These are phyloP conservation scores for Cladosporium sp. DNA, from an alignment of 2,329 filamentous ascomycete species.

Conservation along the genomic window DNA sequence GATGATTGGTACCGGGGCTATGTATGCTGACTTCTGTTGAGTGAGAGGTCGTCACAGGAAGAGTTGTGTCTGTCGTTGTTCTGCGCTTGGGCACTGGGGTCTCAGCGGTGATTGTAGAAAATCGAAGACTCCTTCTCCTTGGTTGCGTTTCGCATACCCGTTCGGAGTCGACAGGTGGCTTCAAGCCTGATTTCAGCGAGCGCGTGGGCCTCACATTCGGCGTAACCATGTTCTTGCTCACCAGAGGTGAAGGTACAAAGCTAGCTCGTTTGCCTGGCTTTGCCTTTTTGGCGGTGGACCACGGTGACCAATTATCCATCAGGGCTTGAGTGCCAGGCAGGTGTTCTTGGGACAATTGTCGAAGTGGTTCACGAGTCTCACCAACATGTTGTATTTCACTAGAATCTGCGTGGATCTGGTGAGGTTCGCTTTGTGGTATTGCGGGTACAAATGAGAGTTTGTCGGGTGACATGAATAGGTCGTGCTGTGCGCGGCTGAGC, in stretches of 20 bases:
- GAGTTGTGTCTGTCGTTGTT: neutral
- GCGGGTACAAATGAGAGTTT: conserved; percentile 25
- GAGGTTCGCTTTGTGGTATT: conserved; percentile 29
- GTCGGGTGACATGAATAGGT: conserved; percentile 27
- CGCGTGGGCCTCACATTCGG: neutral
- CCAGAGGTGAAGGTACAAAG: neutral
- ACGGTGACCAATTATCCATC: conserved; percentile 37
- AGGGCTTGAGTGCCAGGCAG: conserved; percentile 43
- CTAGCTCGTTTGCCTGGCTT: conserved; percentile 13
- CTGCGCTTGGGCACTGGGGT: conserved; percentile 5
- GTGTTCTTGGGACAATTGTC: conserved; percentile 21
- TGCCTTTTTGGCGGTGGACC: conserved; percentile 40
- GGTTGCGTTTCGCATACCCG: conserved; percentile 1
- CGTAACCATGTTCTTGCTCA: neutral
- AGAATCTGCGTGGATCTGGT: conserved; percentile 10
- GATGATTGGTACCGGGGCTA: neutral
- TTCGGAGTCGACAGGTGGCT: neutral
- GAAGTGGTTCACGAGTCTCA: conserved; percentile 17
- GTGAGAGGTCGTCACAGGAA: neutral
- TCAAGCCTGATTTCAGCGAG: neutral
- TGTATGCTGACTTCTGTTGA: neutral
- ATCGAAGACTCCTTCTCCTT: conserved; percentile 24
- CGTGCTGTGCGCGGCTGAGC: conserved; percentile 27
- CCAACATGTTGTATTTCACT: neutral
- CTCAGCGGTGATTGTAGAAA: conserved; percentile 18